Conservation (phyloP, 805 yeast species). For the Wickerhamomyces bovis region DNA sequence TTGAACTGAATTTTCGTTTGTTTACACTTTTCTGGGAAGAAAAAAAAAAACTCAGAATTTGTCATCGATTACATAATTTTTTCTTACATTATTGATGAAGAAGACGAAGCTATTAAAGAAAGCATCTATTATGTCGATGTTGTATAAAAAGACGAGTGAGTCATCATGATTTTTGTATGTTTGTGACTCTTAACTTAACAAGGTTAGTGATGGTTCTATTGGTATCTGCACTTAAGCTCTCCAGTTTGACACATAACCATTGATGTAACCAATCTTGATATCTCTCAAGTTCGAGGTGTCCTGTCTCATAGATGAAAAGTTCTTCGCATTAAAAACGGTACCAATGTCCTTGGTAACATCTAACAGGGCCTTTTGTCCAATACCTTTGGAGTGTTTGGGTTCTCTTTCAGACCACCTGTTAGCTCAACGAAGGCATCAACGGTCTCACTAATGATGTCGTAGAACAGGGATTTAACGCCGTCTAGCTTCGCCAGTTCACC, state of each 20-base stretch:
- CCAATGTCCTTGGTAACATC: constrained; percentile 35
- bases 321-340: constrained; percentile 43
- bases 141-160: neutral
- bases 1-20: constrained; percentile 1
- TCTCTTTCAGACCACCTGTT: constrained; percentile 24
- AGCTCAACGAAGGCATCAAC: constrained; percentile 26
- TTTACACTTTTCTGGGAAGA: constrained; percentile 2
- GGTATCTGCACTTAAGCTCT: constrained; percentile 28
- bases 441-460: constrained; percentile 29
- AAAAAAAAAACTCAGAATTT: neutral
- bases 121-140: neutral
- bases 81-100: neutral
- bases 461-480: constrained; percentile 32
- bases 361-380: constrained; percentile 30
- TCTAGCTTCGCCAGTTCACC: constrained; percentile 59
- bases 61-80: neutral
- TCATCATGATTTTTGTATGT: constrained; percentile 9
- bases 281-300: constrained; percentile 48
- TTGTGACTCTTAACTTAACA: constrained; percentile 27
- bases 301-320: constrained; percentile 46
- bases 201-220: constrained; percentile 29
- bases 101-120: neutral
- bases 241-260: constrained; percentile 70
- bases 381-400: constrained; percentile 13
- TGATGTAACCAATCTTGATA: constrained; percentile 79